These are phyloP conservation scores for Chaetomium cochliodes DNA, from an alignment of 495 filamentous ascomycete species.

Conservation along the genomic window DNA sequence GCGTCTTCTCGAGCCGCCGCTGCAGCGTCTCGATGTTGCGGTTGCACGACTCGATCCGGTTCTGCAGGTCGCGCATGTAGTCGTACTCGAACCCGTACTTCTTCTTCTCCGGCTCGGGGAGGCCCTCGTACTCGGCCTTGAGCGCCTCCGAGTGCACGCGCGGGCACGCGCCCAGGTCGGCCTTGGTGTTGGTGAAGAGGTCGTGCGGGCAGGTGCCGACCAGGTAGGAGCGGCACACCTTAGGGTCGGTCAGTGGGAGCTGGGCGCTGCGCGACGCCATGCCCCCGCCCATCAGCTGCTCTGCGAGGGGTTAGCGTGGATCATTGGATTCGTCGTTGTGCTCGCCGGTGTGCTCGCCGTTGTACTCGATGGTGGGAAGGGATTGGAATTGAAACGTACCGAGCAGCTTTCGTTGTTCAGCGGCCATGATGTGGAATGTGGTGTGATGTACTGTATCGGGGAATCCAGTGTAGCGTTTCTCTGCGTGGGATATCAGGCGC, in stretches of 20 bases:
- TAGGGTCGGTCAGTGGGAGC: slow-evolving; percentile 85
- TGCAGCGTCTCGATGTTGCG: slow-evolving; percentile 87
- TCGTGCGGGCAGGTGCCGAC: slow-evolving; percentile 96
- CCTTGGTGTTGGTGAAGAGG: slow-evolving; percentile 99
- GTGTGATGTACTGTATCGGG: background rate
- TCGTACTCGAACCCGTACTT: slow-evolving; percentile 92
- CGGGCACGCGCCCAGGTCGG: slow-evolving; percentile 88
- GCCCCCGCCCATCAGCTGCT: slow-evolving; percentile 78
- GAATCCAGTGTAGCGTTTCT: background rate
- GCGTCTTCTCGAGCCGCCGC: slow-evolving; percentile 90
- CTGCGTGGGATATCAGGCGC: no score
- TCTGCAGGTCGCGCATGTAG: slow-evolving; percentile 92
- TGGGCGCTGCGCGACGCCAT: slow-evolving; percentile 70
- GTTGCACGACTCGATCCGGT: slow-evolving; percentile 96
- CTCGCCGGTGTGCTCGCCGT: no score
- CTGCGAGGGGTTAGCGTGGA: slow-evolving; percentile 38
- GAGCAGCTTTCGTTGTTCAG: slow-evolving; percentile 92
- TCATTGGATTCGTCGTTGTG: background rate
- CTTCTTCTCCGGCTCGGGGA: slow-evolving; percentile 63
- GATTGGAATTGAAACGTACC: slow-evolving; percentile 51
- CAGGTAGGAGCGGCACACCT: slow-evolving; percentile 93
- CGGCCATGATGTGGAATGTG: slow-evolving; percentile 63
- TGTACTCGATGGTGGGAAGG: background rate
- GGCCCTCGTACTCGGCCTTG: slow-evolving; percentile 79
- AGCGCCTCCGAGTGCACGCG: slow-evolving; percentile 87